Evolutionary conservation across 176 grass and related monocot genomes (phyloP), one percentile per base, ranked within the genome.

Genomic region (Musa itinerans): DNA sequence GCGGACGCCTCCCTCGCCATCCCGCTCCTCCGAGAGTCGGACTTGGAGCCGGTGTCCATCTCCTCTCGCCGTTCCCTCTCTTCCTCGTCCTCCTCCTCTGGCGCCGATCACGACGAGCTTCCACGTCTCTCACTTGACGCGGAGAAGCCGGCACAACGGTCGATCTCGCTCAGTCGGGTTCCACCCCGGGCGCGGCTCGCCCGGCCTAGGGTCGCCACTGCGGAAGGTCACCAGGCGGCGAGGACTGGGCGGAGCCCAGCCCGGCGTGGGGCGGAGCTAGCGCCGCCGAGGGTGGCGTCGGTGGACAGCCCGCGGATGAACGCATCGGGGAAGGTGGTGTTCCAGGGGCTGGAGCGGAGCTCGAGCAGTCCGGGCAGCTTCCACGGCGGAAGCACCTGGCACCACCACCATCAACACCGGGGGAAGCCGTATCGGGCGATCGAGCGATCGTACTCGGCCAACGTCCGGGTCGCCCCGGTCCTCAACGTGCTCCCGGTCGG

Each of bases 1-100:
- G 57, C 69, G 1, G 93, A 97, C 50, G 54, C 83, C 50, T 90
- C 86, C 1, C 82, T 97, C 9, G 85, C 17, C 82, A 78, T 58
- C 23, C 72, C 72, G 6, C 72, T 58, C 53, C 72, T 74, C 23
- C 52, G 54, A 2, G 72, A 74, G 0, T 57, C 54, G 53, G 72
- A 74, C 53, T 23, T 53, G 1, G 72, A 74, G 24, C 53, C 72
- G 8, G 53, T 58, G 2, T 74, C 72, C 26, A 34, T 74, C 9
- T 74, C 74, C 43, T 43, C 59, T 14, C 74, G 74, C 43, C 74
- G 57, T 2, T 76, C 74, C 10, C 74, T 76, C 48, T 76, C 74
- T 59, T 76, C 74, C 25, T 74, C 72, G 16, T 77, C 73, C 2
- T 74, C 72, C 72, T 74, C 72, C 14, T 75, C 73, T 4, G 73